A percentile compares a stretch with the other conserved stretches of the same genome.
phyloP scores from a whole-genome alignment of 306 rosid genomes.

The Pueraria montana region DNA sequence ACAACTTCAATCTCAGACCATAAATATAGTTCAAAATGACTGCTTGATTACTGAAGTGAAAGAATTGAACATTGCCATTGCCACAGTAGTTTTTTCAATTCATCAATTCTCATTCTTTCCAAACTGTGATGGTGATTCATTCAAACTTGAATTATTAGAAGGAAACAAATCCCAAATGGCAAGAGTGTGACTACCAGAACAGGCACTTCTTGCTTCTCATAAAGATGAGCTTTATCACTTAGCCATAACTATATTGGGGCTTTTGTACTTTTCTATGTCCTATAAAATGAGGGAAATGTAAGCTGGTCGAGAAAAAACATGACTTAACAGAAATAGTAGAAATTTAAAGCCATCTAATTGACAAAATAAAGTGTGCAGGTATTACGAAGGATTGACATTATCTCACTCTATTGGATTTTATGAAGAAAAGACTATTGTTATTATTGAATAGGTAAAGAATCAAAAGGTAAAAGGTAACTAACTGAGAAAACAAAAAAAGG shows the following conservation, averaged over 20 bases:
- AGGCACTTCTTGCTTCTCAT: conserved; percentile 56
- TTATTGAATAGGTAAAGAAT: no score
- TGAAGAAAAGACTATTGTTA: no score
- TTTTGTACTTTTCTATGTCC: background rate
- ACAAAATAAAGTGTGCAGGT: background rate
- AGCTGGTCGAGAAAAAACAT: background rate
- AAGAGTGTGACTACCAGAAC: background rate
- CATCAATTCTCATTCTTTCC: conserved; percentile 6
- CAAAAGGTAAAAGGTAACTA: no score
- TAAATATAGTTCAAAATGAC: background rate
- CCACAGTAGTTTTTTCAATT: background rate
- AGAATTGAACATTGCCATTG: background rate
- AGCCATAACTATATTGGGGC: conserved; percentile 53
- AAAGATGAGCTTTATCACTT: conserved; percentile 79
- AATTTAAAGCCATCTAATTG: background rate
- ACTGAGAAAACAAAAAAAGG: no score
- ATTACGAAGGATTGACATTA: no score
- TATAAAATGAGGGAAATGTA: background rate
- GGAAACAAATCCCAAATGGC: background rate
- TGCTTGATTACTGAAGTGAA: background rate
- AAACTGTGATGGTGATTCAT: background rate
- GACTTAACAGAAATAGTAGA: background rate
- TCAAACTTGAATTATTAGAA: background rate
- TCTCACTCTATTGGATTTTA: no score
- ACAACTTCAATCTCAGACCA: no score